Percentiles rank a stretch among this genome's conserved stretches.
These are phyloP conservation scores for Globisporangium heterothallicum DNA, from an alignment of 352 stramenopile genomes.

Conservation along the genomic window DNA sequence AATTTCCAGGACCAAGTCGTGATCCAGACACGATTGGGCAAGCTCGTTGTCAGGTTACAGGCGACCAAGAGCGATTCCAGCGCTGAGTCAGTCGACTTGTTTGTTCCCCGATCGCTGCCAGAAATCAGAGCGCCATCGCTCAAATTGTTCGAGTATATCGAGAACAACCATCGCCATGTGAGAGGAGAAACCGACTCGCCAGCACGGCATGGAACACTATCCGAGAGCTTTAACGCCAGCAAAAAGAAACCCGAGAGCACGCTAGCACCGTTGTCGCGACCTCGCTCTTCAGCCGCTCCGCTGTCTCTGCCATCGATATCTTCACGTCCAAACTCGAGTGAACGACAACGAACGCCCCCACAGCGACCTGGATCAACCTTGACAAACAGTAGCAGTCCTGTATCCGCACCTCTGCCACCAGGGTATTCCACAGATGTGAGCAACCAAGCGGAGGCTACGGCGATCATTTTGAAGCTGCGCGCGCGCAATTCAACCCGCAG, in stretches of 20 bases:
- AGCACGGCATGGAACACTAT: constrained; percentile 9
- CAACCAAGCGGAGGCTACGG: constrained; percentile 25
- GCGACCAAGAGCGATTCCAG: constrained; percentile 19
- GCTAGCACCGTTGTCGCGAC: constrained; percentile 12
- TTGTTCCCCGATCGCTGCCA: constrained; percentile 26
- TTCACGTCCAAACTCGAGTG: constrained; percentile 3
- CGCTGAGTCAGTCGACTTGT: constrained; percentile 1
- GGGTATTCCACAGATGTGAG: constrained; percentile 14
- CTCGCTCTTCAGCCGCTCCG: background rate
- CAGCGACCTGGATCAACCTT: background rate
- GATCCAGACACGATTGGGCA: constrained; percentile 49
- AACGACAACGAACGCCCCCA: constrained; percentile 8
- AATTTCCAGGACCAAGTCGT: constrained; percentile 70
- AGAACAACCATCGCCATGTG: constrained; percentile 9
- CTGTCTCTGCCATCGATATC: constrained; percentile 5
- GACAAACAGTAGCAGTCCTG: background rate
- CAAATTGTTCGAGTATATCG: constrained; percentile 52
- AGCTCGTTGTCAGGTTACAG: constrained; percentile 33
- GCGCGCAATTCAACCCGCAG: constrained; percentile 12
- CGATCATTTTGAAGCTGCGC: constrained; percentile 35
- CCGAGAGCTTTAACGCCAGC: constrained; percentile 29
- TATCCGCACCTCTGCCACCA: background rate
- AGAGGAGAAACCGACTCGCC: background rate
- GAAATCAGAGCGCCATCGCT: constrained; percentile 40
- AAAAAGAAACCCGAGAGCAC: constrained; percentile 16